Base-by-base conservation (phyloP, 306 rosid genomes). In the Trifolium pratense region DNA sequence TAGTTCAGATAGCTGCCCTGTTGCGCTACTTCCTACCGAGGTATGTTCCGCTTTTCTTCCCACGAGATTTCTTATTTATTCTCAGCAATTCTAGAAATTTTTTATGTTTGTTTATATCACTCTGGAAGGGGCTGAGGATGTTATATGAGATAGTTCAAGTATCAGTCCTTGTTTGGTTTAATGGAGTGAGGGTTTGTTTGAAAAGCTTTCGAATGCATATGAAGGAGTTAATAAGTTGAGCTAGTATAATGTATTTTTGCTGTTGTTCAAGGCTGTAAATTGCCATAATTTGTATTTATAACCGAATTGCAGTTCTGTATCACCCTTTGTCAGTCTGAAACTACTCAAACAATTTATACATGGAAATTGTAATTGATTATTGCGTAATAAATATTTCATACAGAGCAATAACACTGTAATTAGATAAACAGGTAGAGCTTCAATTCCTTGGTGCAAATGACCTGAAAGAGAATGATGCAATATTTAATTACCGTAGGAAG, bases 401-500 rank as follows among this genome's bases (percentile, higher is more conserved):
- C 70, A 81, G 67, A 36, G 46, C 25, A 49, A 43, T 80, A 63
- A 75, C 25, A 69, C 5, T 36, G 49, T 43, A 53, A 34, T 81
- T 85, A 55, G 62, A 66, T 82, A 60, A 71, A 75, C 89, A 93
- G 98, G 96, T 93, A 64, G 89, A 93, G 83, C 96, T 93, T 78
- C 94, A 76, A 70, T 85, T 87, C 67, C 86, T 58, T 58, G 91
- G 85, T 29, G 73, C 71, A 74, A 85, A 71, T 76, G 97, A 91
- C 72, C 78, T 81, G 67, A 84, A 73, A 81, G 98, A 90, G 83
- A 88, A 86, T 76, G 98, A 93, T 87, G 97, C 98, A 79, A 91
- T 93, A 84, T 93, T 93, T 80, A 93, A 93, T 78, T 93, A 89
- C 71, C 84, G 98, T 39, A 85, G 98, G 81, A 93, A 93, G 84